Evolutionary conservation across 202 grass and related monocot genomes (phyloP).

Genomic region (Carex sylvatica): DNA sequence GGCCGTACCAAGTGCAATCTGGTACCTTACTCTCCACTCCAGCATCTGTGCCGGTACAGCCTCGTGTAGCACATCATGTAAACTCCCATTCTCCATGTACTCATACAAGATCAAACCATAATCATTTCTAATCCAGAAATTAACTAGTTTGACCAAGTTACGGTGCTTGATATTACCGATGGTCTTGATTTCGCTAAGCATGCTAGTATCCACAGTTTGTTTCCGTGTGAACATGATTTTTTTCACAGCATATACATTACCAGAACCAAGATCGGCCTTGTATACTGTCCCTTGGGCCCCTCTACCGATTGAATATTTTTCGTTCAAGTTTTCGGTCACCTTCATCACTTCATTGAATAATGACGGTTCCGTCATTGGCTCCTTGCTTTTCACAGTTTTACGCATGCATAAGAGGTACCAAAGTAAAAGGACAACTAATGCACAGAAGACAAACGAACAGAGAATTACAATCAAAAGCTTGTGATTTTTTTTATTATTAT

Average conservation of each 20-base stretch:
- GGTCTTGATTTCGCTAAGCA: conserved; percentile 72
- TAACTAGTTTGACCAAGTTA: conserved; percentile 65
- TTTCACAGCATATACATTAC: conserved; percentile 66
- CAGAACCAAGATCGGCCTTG: conserved; percentile 47
- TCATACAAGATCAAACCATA: conserved; percentile 80
- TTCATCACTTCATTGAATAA: conserved; percentile 63
- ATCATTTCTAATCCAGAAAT: conserved; percentile 65
- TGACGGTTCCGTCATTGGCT: conserved; percentile 16
- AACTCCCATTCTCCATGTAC: conserved; percentile 80
- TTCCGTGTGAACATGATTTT: conserved; percentile 41
- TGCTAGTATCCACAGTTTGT: conserved; percentile 43
- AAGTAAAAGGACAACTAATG: conserved; percentile 36
- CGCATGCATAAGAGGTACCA: conserved; percentile 34
- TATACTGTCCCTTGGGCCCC: conserved; percentile 82
- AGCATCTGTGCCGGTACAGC: conserved; percentile 36
- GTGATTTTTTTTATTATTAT: conserved; percentile 27
- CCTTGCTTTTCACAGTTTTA: conserved; percentile 28
- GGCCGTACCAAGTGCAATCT: conserved; percentile 56
- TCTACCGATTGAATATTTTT: conserved; percentile 51
- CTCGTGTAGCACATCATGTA: conserved; percentile 63
- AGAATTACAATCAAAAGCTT: conserved; percentile 40
- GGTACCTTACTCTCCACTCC: conserved; percentile 54
- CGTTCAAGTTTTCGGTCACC: conserved; percentile 65
- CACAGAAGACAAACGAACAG: conserved; percentile 40
- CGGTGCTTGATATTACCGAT: conserved; percentile 63